Percentiles rank a stretch among this genome's conserved stretches.
phyloP scores from a whole-genome alignment of 495 filamentous ascomycete species.

The Talaromyces stipitatus region DNA sequence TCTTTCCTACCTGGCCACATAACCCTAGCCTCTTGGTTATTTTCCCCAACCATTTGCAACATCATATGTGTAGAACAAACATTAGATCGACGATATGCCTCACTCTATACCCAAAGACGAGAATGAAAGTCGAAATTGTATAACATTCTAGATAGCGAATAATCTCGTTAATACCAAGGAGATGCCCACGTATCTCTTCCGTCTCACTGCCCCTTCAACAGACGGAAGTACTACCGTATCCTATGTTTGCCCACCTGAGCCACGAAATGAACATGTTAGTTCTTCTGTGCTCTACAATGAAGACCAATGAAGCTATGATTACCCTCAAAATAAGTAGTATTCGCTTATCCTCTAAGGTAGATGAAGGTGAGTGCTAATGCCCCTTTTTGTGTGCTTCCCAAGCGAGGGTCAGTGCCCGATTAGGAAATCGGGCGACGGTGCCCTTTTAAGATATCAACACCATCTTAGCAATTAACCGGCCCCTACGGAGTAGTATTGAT shows the following conservation, averaged over 20 bases:
- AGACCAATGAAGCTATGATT: too few relatives aligned
- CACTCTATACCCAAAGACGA: not conserved
- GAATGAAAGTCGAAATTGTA: not conserved
- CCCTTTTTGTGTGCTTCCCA: too few relatives aligned
- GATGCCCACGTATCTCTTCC: not conserved
- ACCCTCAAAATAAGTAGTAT: too few relatives aligned
- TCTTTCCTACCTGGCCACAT: not conserved
- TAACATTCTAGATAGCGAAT: not conserved
- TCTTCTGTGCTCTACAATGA: too few relatives aligned
- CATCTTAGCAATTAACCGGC: too few relatives aligned
- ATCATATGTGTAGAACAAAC: not conserved
- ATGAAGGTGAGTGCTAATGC: too few relatives aligned
- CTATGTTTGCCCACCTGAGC: not conserved
- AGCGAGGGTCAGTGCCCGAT: too few relatives aligned
- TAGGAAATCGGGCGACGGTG: too few relatives aligned
- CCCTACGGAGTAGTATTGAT: too few relatives aligned
- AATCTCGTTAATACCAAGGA: not conserved
- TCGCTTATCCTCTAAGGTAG: too few relatives aligned
- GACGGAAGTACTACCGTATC: not conserved
- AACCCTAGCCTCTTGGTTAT: not conserved
- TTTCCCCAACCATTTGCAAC: not conserved
- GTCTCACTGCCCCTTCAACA: not conserved
- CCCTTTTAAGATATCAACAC: too few relatives aligned
- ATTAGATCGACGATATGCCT: not conserved
- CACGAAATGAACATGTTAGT: not conserved